Percentiles rank a stretch among this genome's conserved stretches.
phyloP scores from a whole-genome alignment of 164 flowering plant genomes.

The Berberis thunbergii region DNA sequence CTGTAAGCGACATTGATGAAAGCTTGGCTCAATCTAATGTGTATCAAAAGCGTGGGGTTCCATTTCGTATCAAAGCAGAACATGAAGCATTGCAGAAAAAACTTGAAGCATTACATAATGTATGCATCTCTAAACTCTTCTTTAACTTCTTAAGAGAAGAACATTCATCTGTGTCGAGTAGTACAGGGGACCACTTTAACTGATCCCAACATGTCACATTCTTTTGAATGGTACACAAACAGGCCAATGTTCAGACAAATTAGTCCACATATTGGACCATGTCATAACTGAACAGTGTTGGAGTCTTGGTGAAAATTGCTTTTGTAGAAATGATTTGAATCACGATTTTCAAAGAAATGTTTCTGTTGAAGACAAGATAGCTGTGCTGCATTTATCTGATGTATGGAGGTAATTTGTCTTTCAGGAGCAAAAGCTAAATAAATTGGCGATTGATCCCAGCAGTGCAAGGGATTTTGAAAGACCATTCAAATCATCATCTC shows the following conservation, averaged over 20 bases:
- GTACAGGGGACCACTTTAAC: too few species aligned
- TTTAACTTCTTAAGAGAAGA: too few species aligned
- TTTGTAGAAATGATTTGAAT: background rate
- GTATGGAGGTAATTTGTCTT: conserved; percentile 1
- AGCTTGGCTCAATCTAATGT: conserved; percentile 88
- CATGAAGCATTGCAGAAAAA: conserved; percentile 88
- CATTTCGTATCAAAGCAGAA: conserved; percentile 88
- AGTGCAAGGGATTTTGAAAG: conserved; percentile 72
- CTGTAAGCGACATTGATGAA: conserved; percentile 80
- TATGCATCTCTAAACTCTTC: conserved; percentile 23
- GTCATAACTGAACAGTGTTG: too few species aligned
- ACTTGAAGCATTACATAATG: conserved; percentile 76
- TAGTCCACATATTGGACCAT: too few species aligned
- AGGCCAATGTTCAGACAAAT: too few species aligned
- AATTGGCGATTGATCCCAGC: conserved; percentile 49
- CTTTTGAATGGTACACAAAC: too few species aligned
- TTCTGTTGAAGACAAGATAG: too few species aligned
- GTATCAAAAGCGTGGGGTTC: conserved; percentile 88
- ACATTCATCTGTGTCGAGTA: too few species aligned
- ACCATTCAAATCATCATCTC: conserved; percentile 48
- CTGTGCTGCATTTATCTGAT: background rate
- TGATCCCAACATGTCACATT: too few species aligned
- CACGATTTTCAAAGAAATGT: background rate
- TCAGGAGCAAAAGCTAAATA: conserved; percentile 75
- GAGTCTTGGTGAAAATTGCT: too few species aligned